phyloP scores from a whole-genome alignment of 176 grass and related monocot species.

The Juncus effusus region DNA sequence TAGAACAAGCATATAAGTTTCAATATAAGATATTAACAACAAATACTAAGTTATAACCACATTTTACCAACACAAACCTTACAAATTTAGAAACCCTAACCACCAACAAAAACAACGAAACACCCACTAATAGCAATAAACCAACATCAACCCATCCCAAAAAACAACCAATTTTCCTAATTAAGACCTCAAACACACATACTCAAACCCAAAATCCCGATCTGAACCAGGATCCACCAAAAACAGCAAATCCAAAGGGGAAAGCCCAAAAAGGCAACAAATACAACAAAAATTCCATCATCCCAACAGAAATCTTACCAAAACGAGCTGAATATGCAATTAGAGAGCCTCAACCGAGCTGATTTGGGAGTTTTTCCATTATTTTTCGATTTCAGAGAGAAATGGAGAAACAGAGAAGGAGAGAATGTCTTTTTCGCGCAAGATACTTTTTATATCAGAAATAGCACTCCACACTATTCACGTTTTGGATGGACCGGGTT shows the following conservation, averaged over 20 bases:
- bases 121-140: constrained; percentile 15
- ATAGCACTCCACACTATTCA: constrained; percentile 12
- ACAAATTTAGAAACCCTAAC: constrained; percentile 29
- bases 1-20: constrained; percentile 1
- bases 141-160: not conserved
- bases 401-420: constrained; percentile 1
- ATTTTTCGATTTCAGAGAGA: constrained; percentile 10
- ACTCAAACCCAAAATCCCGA: constrained; percentile 15
- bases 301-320: constrained; percentile 20
- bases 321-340: constrained; percentile 5
- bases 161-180: not conserved
- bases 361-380: constrained; percentile 5
- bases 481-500: not conserved
- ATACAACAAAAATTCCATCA: constrained; percentile 3
- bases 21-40: not conserved
- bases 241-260: constrained; percentile 22
- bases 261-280: constrained; percentile 13
- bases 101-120: not conserved
- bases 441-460: constrained; percentile 22
- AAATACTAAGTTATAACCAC: constrained; percentile 10
- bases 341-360: constrained; percentile 19
- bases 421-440: constrained; percentile 3
- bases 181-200: not conserved
- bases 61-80: not conserved
- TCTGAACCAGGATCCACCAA: constrained; percentile 31